A percentile compares a stretch with the other conserved stretches of the same genome.
phyloP scores from a whole-genome alignment of 2,329 filamentous ascomycete species.

The Westerdykella ornata region DNA sequence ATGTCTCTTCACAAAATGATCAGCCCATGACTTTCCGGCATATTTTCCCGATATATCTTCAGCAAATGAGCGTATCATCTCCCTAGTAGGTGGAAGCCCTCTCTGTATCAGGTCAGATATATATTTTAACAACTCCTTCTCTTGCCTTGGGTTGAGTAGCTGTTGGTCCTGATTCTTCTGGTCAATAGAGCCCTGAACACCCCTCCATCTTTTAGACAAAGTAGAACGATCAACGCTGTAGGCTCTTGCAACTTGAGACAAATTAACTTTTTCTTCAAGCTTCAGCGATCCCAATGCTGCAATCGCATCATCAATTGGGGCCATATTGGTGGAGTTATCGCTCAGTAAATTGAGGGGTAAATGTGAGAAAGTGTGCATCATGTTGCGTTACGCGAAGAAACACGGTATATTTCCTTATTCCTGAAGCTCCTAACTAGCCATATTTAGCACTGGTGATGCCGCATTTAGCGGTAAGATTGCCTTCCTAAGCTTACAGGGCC shows the following conservation, averaged over 20 bases:
- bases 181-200: neutral
- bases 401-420: too few relatives aligned
- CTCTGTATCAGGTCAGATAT: constrained; percentile 10
- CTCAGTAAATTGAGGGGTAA: constrained; percentile 3
- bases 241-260: constrained; percentile 2
- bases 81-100: too few relatives aligned
- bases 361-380: too few relatives aligned
- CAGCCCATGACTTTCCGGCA: constrained; percentile 10
- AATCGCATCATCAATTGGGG: constrained; percentile 6
- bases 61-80: constrained; percentile 13
- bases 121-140: constrained; percentile 14
- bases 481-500: too few relatives aligned
- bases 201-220: neutral
- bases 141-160: constrained; percentile 2
- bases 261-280: neutral
- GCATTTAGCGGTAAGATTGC: too few relatives aligned
- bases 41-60: constrained; percentile 7
- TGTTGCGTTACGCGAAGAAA: too few relatives aligned
- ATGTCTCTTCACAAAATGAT: constrained; percentile 10
- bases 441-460: too few relatives aligned
- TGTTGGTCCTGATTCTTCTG: neutral
- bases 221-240: constrained; percentile 5
- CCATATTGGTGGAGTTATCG: constrained; percentile 6
- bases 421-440: too few relatives aligned
- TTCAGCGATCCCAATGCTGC: constrained; percentile 4